Conservation (phyloP, 257 asterid genomes). For the Jacaranda mimosifolia region DNA sequence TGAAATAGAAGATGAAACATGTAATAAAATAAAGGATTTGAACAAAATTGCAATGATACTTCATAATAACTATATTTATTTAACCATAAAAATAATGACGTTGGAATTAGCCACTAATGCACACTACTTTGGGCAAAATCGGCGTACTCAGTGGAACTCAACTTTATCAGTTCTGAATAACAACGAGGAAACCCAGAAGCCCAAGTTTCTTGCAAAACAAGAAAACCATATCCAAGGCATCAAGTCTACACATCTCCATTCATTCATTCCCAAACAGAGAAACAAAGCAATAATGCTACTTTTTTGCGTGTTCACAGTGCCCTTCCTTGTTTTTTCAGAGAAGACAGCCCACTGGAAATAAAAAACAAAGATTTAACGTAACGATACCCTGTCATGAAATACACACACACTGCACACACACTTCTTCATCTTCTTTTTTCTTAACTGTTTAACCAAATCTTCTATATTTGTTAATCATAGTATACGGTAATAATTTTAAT, state of each 20-base stretch:
- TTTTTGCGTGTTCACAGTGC: not conserved
- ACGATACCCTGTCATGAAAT: not conserved
- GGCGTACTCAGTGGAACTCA: not conserved
- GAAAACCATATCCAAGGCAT: not conserved
- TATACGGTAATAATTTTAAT: not conserved
- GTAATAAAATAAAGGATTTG: too few species aligned
- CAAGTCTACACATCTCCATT: too few species aligned
- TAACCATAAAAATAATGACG: too few species aligned
- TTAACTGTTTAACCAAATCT: conserved; percentile 17
- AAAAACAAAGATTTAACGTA: not conserved
- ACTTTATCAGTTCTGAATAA: not conserved
- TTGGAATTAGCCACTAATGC: too few species aligned
- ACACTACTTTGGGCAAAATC: not conserved
- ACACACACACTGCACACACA: too few species aligned
- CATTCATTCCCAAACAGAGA: not conserved
- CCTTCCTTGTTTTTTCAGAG: not conserved
- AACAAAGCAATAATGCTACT: not conserved
- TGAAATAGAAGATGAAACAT: too few species aligned
- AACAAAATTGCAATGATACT: too few species aligned
- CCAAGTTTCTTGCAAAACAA: conserved; percentile 24
- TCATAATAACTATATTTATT: too few species aligned
- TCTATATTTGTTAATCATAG: conserved; percentile 17
- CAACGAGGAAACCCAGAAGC: not conserved
- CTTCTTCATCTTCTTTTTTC: not conserved
- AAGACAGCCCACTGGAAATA: not conserved